Evolutionary conservation across 2,329 filamentous ascomycete species (phyloP).

Genomic region (Colletotrichum cordylinicola): DNA sequence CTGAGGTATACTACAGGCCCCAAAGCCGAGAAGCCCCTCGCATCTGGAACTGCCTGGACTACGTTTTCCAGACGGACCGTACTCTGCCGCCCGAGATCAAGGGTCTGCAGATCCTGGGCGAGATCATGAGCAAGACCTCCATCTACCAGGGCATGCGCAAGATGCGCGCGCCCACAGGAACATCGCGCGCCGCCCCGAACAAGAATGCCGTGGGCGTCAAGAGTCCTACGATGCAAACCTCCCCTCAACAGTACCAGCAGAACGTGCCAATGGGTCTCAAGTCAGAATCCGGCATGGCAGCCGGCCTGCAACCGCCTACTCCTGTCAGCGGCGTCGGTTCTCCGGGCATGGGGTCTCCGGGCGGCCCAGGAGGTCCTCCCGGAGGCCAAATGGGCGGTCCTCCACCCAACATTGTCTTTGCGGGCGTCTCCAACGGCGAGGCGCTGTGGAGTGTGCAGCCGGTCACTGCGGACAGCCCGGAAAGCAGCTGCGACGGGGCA

Average conservation of each 20-base stretch:
- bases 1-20: constrained; percentile 68
- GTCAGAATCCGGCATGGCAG: constrained; percentile 3
- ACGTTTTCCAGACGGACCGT: constrained; percentile 68
- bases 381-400: constrained; percentile 15
- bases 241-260: constrained; percentile 17
- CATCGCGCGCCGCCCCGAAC: constrained; percentile 42
- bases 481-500: constrained; percentile 46
- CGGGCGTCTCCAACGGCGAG: constrained; percentile 54
- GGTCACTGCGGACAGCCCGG: constrained; percentile 44
- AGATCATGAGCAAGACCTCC: constrained; percentile 66
- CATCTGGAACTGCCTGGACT: constrained; percentile 76
- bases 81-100: constrained; percentile 61
- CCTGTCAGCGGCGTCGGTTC: constrained; percentile 3
- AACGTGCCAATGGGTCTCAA: constrained; percentile 21
- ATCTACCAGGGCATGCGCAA: constrained; percentile 65
- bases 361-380: background rate
- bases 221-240: constrained; percentile 15
- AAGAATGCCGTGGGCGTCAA: constrained; percentile 36
- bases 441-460: constrained; percentile 50
- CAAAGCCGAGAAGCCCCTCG: constrained; percentile 63
- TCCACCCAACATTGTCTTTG: constrained; percentile 43
- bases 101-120: constrained; percentile 63
- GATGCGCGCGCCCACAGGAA: constrained; percentile 56
- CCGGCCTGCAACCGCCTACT: background rate
- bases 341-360: constrained; percentile 13